Base-by-base conservation (phyloP, 371 early-diverging fungal genomes). In the Mucor ambiguus region DNA sequence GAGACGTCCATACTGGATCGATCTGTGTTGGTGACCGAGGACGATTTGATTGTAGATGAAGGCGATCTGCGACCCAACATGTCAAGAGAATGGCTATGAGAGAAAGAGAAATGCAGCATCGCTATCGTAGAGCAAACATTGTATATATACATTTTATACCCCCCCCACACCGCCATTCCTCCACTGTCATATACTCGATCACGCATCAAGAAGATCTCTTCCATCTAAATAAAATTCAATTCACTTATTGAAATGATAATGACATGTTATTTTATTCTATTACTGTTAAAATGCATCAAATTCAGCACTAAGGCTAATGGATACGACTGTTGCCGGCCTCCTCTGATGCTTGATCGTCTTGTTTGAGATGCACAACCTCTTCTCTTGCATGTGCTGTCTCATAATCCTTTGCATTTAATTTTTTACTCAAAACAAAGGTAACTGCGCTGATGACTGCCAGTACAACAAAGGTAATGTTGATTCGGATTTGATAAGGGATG, bases 401-500 rank as follows among this genome's bases (percentile, higher is more conserved):
- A 30, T 68, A 68, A 20, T 77, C 59, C 5, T 57, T 35, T 12
- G 74, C 66, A 56, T 75, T 49, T 24, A 80, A 43, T 22, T 63
- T 61, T 24, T 35, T 71, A 44, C 67, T 75, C 1, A 71, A 49
- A 22, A 65, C 48, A 59, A 65, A 75, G 1, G 80, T 80, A 4
- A 71, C 2, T 4, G 35, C 24, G 26, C 72, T 78, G 49, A 77
- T 68, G 0, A 52, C 10, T 1, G 80, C 59, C 4, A 77, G 54
- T 16, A 65, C 58, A 4, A 66, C 49, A 65, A 73, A 80, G 4
- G 66, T 63, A 29, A 75, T 62, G 29, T 80, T 74, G 28, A 74
- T 60, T 24, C 76, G 75, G 18, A 77, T 46, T 1, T 29, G 20
- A 24, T 71, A 75, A 4, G 80, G 80, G 9, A 80, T 48, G 33